Evolutionary conservation across 2,329 filamentous ascomycete species (phyloP), one percentile per base, ranked within the genome.

Genomic region (Claviceps sorghi): DNA sequence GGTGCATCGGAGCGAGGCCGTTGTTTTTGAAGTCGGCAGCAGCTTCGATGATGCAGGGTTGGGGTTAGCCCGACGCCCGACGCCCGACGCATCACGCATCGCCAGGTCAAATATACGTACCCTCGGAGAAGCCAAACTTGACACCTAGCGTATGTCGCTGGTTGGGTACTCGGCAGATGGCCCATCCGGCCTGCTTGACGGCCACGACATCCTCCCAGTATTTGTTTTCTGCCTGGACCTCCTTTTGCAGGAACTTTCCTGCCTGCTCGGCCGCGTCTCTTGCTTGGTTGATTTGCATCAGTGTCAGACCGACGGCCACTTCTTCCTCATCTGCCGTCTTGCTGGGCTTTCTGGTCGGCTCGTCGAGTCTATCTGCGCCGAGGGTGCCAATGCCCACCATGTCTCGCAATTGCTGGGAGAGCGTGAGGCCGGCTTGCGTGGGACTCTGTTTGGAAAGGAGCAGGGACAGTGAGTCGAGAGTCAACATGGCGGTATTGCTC

Each of bases 181-280:
- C 83, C 91, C 93, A 98, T 4, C 90, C 89, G 52, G 82, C 83
- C 58, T 88, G 80, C 57, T 84, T 88, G 45, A 97, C 82, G 10
- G 82, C 79, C 47, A 95, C 71, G 2, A 97, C 78, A 60, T 95
- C 84, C 52, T 85, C 78, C 93, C 93, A 98, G 66, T 95, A 98
- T 59, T 78, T 83, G 2, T 83, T 83, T 70, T 98, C 93, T 32
- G 81, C 79, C 10, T 79, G 76, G 36, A 94, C 84, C 65, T 95
- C 90, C 11, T 77, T 78, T 59, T 88, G 79, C 13, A 98, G 69
- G 42, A 87, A 77, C 29, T 77, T 74, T 0, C 86, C 84, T 4
- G 89, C 84, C 10, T 80, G 76, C 15, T 88, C 70, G 22, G 95
- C 77, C 38, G 83, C 82, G 59, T 87, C 83, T 1, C 88, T 82